Evolutionary conservation across 345 rosid genomes (phyloP).

Genomic region (Sisymbrium altissimum): DNA sequence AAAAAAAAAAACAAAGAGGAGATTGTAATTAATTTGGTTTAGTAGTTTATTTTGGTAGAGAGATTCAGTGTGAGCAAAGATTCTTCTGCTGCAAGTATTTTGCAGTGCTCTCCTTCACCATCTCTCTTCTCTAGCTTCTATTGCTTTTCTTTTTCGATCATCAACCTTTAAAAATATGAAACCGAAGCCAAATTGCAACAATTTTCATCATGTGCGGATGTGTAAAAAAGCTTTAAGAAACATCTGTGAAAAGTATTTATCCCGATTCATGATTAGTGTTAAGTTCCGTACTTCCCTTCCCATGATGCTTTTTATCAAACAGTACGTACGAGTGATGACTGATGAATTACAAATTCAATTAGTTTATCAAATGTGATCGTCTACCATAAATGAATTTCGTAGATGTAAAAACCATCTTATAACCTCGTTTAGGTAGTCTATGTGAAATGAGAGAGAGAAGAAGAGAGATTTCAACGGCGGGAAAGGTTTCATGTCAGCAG

Average conservation of each 20-base stretch:
- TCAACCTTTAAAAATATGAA: background rate
- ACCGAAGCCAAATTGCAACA: background rate
- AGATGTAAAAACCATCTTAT: background rate
- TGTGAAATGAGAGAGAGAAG: slow-evolving; percentile 1
- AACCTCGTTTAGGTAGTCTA: background rate
- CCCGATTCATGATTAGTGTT: background rate
- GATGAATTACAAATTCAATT: background rate
- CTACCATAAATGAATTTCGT: no score
- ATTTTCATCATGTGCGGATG: background rate
- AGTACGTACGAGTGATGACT: background rate
- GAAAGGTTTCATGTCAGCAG: slow-evolving; percentile 1
- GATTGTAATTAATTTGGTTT: slow-evolving; percentile 54
- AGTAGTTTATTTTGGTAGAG: slow-evolving; percentile 23
- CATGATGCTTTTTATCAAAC: background rate
- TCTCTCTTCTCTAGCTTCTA: background rate
- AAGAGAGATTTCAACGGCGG: slow-evolving; percentile 13
- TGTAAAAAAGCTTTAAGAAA: background rate
- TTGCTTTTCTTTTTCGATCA: background rate
- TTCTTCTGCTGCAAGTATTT: slow-evolving; percentile 14
- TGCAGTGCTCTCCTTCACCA: background rate
- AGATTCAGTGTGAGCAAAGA: slow-evolving; percentile 15
- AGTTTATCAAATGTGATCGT: background rate
- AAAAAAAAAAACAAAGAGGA: background rate
- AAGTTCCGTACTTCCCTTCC: no score
- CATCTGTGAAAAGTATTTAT: background rate